Percentiles rank a stretch among this genome's conserved stretches.
Evolutionary conservation across 169 alveolate species (phyloP).

Genomic region (Pseudocohnilembus persalinus): DNA sequence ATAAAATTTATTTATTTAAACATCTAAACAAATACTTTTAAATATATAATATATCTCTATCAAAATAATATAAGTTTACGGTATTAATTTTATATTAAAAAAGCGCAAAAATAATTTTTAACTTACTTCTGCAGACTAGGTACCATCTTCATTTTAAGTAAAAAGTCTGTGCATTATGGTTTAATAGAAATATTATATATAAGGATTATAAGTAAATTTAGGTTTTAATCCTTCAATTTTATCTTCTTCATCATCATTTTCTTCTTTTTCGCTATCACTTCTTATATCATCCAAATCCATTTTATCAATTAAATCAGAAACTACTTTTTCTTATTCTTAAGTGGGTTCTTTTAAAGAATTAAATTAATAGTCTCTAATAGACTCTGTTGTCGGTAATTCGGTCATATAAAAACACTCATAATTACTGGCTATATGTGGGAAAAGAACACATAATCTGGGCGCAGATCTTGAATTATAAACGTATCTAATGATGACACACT

Average conservation of each 20-base stretch:
- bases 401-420: constrained; percentile 3
- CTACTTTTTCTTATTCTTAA: not conserved
- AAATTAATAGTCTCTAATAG: not conserved
- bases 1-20: too few species aligned
- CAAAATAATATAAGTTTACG: too few species aligned
- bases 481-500: not conserved
- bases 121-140: too few species aligned
- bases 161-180: not conserved
- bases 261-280: not conserved
- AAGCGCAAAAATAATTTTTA: too few species aligned
- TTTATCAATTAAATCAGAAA: not conserved
- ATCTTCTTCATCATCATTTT: not conserved
- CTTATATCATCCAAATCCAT: not conserved
- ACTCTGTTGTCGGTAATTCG: constrained; percentile 3
- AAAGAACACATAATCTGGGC: constrained; percentile 3
- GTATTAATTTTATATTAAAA: too few species aligned
- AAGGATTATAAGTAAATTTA: not conserved
- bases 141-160: not conserved
- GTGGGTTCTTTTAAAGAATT: constrained; percentile 8
- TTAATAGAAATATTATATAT: not conserved
- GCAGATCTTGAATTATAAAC: not conserved
- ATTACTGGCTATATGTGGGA: not conserved
- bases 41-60: too few species aligned
- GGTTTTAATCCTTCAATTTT: not conserved
- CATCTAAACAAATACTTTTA: too few species aligned